These are phyloP conservation scores for Eutypella sp. DNA, from an alignment of 2,329 filamentous ascomycete genomes.

Conservation along the genomic window DNA sequence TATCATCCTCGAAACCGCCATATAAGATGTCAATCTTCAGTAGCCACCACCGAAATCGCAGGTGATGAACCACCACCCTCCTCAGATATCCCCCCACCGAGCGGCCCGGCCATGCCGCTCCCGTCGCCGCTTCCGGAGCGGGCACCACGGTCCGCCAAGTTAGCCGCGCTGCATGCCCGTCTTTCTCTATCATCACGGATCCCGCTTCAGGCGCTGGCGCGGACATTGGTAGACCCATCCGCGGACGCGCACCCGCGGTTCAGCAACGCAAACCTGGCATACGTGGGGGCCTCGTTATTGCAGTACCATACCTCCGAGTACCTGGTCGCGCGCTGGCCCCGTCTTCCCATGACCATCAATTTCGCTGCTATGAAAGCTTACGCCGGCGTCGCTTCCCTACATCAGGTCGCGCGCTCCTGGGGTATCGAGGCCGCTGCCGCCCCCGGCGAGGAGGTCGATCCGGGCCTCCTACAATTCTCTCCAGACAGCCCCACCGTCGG, in stretches of 20 bases:
- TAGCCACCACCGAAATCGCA: constrained; percentile 14
- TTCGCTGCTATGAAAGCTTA: constrained; percentile 84
- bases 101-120: constrained; percentile 35
- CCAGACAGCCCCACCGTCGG: constrained; percentile 40
- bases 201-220: constrained; percentile 79
- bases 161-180: constrained; percentile 87
- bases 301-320: constrained; percentile 86
- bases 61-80: constrained; percentile 17
- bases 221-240: constrained; percentile 78
- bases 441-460: constrained; percentile 87
- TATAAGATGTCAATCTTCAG: constrained; percentile 19
- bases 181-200: constrained; percentile 76
- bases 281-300: constrained; percentile 76
- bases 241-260: constrained; percentile 75
- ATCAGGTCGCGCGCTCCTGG: constrained; percentile 76
- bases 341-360: constrained; percentile 81
- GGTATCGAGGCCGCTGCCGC: constrained; percentile 83
- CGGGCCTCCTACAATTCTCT: constrained; percentile 80
- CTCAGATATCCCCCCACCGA: constrained; percentile 7
- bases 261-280: constrained; percentile 83
- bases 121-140: constrained; percentile 68
- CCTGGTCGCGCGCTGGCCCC: constrained; percentile 83
- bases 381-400: constrained; percentile 68
- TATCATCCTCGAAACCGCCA: constrained; percentile 11
- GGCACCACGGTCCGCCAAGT: constrained; percentile 74